Evolutionary conservation across 75 land plant species (phyloP), one percentile per base, ranked within the genome.

Genomic region (Isoetes taiwanensis): DNA sequence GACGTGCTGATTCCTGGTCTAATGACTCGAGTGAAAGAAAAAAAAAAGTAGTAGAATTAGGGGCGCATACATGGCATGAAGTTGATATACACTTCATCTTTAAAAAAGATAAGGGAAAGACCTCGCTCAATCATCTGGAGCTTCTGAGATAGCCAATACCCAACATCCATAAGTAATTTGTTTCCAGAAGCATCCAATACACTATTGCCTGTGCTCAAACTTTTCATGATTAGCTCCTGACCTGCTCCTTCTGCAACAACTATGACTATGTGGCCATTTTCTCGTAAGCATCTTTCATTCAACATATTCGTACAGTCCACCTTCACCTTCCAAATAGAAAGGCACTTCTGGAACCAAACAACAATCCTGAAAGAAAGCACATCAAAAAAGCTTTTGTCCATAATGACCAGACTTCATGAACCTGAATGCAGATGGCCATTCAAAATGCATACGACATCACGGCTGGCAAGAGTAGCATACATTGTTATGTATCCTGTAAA

Each of bases 161-260:
- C 93, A 73, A 76, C 67, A 62, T 86, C 93, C 6, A 72, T 64
- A 17, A 83, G 84, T 28, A 83, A 48, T 30, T 58, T 66, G 64
- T 86, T 86, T 56, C 93, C 93, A 31, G 93, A 86, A 27, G 88
- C 88, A 73, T 86, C 93, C 30, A 57, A 72, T 19, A 59, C 16
- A 41, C 70, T 59, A 20, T 58, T 73, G 32, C 26, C 27, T n/a
- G 59, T 59, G 23, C 61, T 59, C 66, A 85, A 48, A 65, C 72
- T 76, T 43, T 75, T 67, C 37, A 78, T 76, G 43, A 86, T 62
- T 30, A 69, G 62, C 40, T 83, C 87, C 62, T 86, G 91, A 0
- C 91, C 91, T 38, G 93, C 93, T 3, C 93, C 93, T 73, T 86
- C 93, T 24, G 93, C 93, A 11, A 83, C 56, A 50, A 86, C 93